These are phyloP conservation scores for Aspergillus nidulans DNA, from an alignment of 495 filamentous ascomycete species.

Conservation along the genomic window DNA sequence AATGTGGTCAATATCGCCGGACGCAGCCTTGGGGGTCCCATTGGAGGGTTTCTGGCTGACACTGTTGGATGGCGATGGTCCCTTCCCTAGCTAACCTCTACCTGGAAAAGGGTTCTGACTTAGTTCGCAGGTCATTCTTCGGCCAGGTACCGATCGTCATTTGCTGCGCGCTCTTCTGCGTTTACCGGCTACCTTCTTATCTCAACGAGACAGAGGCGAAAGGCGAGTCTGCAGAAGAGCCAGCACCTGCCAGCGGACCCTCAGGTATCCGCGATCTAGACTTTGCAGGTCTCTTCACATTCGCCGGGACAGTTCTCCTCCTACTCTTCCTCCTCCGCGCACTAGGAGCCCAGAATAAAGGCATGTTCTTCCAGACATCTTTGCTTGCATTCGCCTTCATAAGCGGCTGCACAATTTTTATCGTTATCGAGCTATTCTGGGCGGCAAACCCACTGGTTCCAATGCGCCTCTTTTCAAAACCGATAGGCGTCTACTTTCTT, in stretches of 20 bases:
- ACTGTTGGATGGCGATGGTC: constrained; percentile 32
- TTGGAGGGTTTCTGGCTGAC: constrained; percentile 25
- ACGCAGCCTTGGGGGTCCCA: constrained; percentile 22
- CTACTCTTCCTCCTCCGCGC: constrained; percentile 14
- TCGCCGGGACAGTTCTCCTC: constrained; percentile 10
- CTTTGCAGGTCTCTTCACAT: constrained; percentile 16
- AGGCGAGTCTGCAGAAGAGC: not conserved
- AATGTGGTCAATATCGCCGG: constrained; percentile 23
- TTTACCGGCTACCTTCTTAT: constrained; percentile 14
- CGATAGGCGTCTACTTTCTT: constrained; percentile 16
- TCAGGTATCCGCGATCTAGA: constrained; percentile 13
- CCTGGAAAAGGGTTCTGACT: not conserved
- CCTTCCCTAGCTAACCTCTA: too few species aligned
- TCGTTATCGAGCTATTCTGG: constrained; percentile 23
- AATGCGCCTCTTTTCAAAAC: constrained; percentile 19
- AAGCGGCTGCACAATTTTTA: constrained; percentile 14
- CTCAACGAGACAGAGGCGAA: constrained; percentile 3
- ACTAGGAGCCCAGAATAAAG: not conserved
- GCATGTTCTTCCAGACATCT: not conserved
- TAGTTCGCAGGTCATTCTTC: constrained; percentile 25
- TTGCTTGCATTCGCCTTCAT: constrained; percentile 2
- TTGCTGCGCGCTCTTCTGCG: constrained; percentile 18
- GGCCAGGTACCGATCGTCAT: constrained; percentile 25
- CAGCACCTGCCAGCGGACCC: not conserved
- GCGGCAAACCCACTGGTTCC: constrained; percentile 27